Base-by-base conservation (phyloP, 768 basidiomycete genomes). In the Amanita polypyramis region DNA sequence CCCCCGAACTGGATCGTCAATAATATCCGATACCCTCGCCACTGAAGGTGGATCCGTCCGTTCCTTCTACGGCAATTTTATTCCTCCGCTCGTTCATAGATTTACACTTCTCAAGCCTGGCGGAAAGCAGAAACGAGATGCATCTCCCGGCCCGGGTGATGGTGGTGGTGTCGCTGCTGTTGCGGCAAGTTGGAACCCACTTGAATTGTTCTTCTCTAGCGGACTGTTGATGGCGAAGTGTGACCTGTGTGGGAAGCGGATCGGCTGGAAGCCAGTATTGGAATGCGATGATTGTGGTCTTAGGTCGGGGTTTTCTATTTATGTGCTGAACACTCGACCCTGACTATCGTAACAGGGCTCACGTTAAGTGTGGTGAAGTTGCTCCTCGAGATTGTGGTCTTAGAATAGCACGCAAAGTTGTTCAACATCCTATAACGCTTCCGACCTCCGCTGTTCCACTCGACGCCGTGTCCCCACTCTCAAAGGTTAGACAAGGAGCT, bases 251-350 rank as follows among this genome's bases (percentile, higher is more conserved):
- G 58, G 61, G 36, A 93, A 92, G 70, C 69, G 87, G 40, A 69
- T 95, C 33, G 90, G 90, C 10, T 83, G 85, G 82, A 93, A 90
- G 61, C 80, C 89, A 17, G 75, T 85, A 27, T 65, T 94, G 15
- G 80, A 86, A 57, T 95, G 91, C 60, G 91, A 94, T 62, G 91
- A 94, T 63, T 94, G 92, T 63, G 82, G 84, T 21, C 64, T 88
- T 56, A 75, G 80, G 79, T 84, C 49, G 47, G 75, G 30, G 9
- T 15, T 23, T 9, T n/a, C 14, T n/a, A 19, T 23, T 8, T 12
- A 21, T 36, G 34, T 15, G 1, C n/a, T 7, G 12, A 21, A 9
- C 33, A 17, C 1, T 5, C n/a, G 5, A 19, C 32, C 19, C 14
- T 45, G 6, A 23, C 21, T 40, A 49, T 51, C 35, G 48, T 35